Percentiles rank a stretch among this genome's conserved stretches.
phyloP scores from a whole-genome alignment of 345 rosid genomes.

The Citrus glauca region DNA sequence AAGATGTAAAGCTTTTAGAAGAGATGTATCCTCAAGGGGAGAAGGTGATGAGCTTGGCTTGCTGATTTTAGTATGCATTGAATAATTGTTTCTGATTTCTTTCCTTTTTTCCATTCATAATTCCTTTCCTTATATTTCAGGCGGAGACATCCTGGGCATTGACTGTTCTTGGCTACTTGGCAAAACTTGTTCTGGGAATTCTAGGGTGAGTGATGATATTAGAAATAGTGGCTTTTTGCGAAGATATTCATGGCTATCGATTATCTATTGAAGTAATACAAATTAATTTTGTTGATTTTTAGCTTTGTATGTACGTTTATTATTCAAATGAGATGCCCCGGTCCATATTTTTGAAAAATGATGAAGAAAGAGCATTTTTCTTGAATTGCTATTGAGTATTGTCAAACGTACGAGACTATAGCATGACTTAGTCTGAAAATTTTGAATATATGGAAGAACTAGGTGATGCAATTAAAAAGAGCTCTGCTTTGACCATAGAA shows the following conservation, averaged over 20 bases:
- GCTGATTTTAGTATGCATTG: slow-evolving; percentile 1
- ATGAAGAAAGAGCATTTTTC: neutral
- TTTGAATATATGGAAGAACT: neutral
- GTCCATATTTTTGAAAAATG: neutral
- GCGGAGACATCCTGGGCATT: slow-evolving; percentile 98
- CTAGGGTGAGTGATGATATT: slow-evolving; percentile 60
- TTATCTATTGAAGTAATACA: neutral
- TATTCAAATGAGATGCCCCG: neutral
- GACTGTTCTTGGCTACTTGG: slow-evolving; percentile 93
- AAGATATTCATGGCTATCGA: neutral
- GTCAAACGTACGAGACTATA: neutral
- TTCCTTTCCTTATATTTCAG: slow-evolving; percentile 39
- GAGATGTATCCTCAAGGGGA: slow-evolving; percentile 99
- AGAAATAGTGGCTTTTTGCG: slow-evolving; percentile 1
- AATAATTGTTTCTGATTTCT: neutral
- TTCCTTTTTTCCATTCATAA: neutral
- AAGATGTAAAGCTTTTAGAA: slow-evolving; percentile 94
- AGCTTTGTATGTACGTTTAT: neutral
- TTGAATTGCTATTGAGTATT: neutral
- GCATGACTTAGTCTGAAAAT: neutral
- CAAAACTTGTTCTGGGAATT: slow-evolving; percentile 78
- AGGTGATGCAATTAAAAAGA: neutral
- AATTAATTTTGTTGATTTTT: neutral
- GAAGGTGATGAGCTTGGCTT: slow-evolving; percentile 44
- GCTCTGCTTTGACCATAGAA: no score